phyloP scores from a whole-genome alignment of 331 rosid species.

The Saraca asoca region DNA sequence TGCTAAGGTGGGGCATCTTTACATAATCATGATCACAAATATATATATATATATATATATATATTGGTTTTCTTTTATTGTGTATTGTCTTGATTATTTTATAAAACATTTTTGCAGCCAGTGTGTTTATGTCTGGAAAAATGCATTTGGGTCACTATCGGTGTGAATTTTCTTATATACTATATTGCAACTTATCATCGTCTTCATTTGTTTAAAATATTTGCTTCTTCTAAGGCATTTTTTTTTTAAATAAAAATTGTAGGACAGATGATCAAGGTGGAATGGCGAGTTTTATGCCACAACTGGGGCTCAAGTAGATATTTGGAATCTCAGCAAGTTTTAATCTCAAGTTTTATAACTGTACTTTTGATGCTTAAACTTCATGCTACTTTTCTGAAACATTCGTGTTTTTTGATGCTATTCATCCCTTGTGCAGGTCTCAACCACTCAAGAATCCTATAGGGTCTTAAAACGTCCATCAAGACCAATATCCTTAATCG shows the following conservation, averaged over 20 bases:
- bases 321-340: slow-evolving; percentile 94
- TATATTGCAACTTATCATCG: slow-evolving; percentile 19
- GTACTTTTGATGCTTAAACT: background rate
- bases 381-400: slow-evolving; percentile 9
- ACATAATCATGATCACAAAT: background rate
- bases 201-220: background rate
- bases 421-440: slow-evolving; percentile 55
- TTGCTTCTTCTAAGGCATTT: slow-evolving; percentile 4
- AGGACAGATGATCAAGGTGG: slow-evolving; percentile 97
- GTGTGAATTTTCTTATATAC: slow-evolving; percentile 19
- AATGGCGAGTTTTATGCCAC: slow-evolving; percentile 85
- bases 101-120: slow-evolving; percentile 52
- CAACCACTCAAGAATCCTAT: too few relatives aligned
- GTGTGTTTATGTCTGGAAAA: slow-evolving; percentile 64
- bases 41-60: too few relatives aligned
- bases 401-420: slow-evolving; percentile 15
- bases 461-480: too few relatives aligned
- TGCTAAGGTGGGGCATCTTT: slow-evolving; percentile 51
- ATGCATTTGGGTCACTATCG: slow-evolving; percentile 75
- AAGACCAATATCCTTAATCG: too few relatives aligned
- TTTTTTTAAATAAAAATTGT: too few relatives aligned
- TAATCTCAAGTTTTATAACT: slow-evolving; percentile 27
- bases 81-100: slow-evolving; percentile 22
- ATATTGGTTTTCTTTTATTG: slow-evolving; percentile 17
- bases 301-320: slow-evolving; percentile 81